Base-by-base conservation (phyloP, 2,329 filamentous ascomycete species). In the Penicillium janthinellum region DNA sequence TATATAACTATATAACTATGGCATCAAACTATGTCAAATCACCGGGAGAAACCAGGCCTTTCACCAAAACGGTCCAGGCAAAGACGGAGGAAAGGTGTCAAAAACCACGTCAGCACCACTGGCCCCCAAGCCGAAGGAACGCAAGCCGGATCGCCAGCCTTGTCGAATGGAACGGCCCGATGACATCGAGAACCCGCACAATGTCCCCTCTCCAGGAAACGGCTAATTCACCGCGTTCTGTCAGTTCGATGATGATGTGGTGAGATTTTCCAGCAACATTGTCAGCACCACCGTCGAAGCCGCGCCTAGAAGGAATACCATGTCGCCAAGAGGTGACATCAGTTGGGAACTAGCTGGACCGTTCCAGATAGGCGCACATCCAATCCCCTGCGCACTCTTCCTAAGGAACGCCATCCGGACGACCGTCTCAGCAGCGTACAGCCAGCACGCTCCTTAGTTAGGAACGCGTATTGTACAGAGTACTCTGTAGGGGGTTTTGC, bases 201-300 rank as follows among this genome's bases (percentile, higher is more conserved):
- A 38, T 78, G 0, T 31, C 8, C 44, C 8, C 20, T 12, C 22
- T 11, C 44, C 25, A 65, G 57, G 53, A 82, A 79, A 69, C 82
- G 77, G 76, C 60, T 73, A 2, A 70, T 77, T 28, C 42, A 47
- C 44, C 17, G 44, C 25, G 11, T 25, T 47, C 4, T n/a, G 25
- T 47, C 44, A 31, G 44, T 28, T 31, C 25, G 44, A 47, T 70
- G 56, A 52, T 48, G 11, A 56, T 28, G n/a, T 56, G 54, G 56
- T 57, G 25, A 58, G 44, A 15, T 58, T 58, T 42, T 34, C 47
- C 28, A 35, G 31, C 12, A 41, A 20, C 31, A 35, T 58, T 17
- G 41, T 58, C 34, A 49, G 56, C 48, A 10, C 50, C 34, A 51
- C 50, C n/a, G 48, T 34, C 20, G 35, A 39, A 31, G 56, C 49